Conservation (phyloP, 2,329 filamentous ascomycete species). For the Pseudogymnoascus sp. region DNA sequence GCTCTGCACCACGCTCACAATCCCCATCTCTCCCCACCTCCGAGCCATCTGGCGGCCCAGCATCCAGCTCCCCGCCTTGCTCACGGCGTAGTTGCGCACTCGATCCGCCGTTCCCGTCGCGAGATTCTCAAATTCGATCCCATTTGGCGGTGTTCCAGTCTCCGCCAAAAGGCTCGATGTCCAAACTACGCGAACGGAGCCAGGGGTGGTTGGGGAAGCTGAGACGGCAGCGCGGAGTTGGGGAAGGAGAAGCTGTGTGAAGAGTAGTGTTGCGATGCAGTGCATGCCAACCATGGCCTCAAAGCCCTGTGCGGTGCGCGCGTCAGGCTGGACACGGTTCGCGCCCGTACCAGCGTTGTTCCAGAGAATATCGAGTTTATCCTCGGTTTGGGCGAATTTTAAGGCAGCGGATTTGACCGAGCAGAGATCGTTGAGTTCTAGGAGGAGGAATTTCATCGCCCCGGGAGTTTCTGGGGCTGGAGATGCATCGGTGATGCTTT, state of each 20-base stretch:
- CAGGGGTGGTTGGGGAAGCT: neutral
- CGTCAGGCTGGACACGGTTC: constrained; percentile 2
- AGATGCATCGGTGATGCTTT: constrained; percentile 26
- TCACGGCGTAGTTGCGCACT: constrained; percentile 14
- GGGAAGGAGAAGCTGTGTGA: constrained; percentile 30
- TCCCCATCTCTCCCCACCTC: constrained; percentile 7
- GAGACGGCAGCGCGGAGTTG: constrained; percentile 24
- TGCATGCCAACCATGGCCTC: constrained; percentile 15
- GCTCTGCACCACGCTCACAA: constrained; percentile 14
- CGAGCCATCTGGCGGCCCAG: constrained; percentile 14
- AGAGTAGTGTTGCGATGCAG: constrained; percentile 15
- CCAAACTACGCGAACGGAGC: constrained; percentile 16
- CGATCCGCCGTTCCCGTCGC: neutral
- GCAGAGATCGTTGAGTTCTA: constrained; percentile 28
- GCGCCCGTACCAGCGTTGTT: constrained; percentile 21
- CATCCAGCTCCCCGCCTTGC: constrained; percentile 17
- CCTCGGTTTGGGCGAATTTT: constrained; percentile 15
- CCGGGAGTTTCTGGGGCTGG: constrained; percentile 26
- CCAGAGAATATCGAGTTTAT: constrained; percentile 19
- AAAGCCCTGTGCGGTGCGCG: constrained; percentile 10
- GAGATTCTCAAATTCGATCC: constrained; percentile 13
- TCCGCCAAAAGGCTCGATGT: constrained; percentile 17
- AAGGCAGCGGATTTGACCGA: constrained; percentile 20
- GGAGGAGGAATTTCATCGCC: constrained; percentile 28
- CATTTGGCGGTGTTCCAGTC: constrained; percentile 9